Percentiles rank a stretch among this genome's conserved stretches.
Conservation (phyloP, 179 eudicot genomes). For the Pouteria campechiana region DNA sequence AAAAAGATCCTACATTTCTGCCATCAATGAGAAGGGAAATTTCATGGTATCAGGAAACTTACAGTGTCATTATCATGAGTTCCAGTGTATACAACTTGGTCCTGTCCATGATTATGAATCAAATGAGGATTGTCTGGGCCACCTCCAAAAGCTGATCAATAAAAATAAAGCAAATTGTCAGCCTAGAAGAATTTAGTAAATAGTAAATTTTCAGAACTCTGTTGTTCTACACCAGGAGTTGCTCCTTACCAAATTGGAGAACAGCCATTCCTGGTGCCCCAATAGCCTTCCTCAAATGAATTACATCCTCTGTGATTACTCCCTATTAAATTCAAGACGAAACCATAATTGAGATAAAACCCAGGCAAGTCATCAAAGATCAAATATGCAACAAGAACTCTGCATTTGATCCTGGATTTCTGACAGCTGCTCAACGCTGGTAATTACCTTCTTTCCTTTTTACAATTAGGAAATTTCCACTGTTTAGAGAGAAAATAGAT, state of each 20-base stretch:
- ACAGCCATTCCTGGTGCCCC: slow-evolving; percentile 99
- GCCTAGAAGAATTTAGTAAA: neutral
- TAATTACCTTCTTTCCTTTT: too few relatives aligned
- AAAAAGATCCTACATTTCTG: too few relatives aligned
- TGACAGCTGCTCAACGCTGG: too few relatives aligned
- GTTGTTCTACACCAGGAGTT: slow-evolving; percentile 3
- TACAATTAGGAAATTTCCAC: too few relatives aligned
- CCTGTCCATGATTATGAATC: slow-evolving; percentile 83
- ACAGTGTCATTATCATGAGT: slow-evolving; percentile 99
- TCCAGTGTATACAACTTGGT: slow-evolving; percentile 95
- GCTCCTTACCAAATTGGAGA: slow-evolving; percentile 75
- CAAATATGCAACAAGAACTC: too few relatives aligned
- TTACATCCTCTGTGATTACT: slow-evolving; percentile 92
- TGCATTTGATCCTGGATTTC: too few relatives aligned
- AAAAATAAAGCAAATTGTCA: neutral
- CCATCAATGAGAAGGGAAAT: neutral
- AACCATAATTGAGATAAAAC: neutral
- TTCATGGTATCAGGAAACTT: slow-evolving; percentile 7
- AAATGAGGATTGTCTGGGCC: slow-evolving; percentile 91
- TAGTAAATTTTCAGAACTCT: neutral
- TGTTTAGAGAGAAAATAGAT: too few relatives aligned
- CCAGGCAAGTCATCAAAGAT: too few relatives aligned
- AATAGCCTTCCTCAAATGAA: slow-evolving; percentile 74
- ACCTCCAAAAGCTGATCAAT: slow-evolving; percentile 75
- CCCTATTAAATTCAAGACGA: slow-evolving; percentile 39